These are phyloP conservation scores for Coemansia sp. DNA, from an alignment of 192 early-diverging fungal genomes.

Conservation along the genomic window DNA sequence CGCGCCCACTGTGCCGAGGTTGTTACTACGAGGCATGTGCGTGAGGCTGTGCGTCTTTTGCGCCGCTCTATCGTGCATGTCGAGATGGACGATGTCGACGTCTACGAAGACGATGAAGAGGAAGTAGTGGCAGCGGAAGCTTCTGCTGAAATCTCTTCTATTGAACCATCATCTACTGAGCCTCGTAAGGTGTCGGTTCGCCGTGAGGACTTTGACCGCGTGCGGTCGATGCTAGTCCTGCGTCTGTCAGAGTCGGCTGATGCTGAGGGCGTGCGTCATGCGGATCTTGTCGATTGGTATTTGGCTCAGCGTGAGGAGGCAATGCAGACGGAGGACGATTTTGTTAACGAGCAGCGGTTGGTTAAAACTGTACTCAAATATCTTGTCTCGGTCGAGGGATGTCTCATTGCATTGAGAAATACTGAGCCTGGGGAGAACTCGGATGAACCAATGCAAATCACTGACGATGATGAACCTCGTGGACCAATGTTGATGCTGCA, in stretches of 20 bases:
- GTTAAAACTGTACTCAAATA: slow-evolving; percentile 70
- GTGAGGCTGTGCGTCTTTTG: slow-evolving; percentile 83
- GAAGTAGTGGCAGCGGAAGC: too few species aligned
- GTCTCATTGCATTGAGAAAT: slow-evolving; percentile 48
- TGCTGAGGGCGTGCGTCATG: slow-evolving; percentile 54
- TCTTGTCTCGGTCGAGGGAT: slow-evolving; percentile 66
- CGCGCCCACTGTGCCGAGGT: slow-evolving; percentile 75
- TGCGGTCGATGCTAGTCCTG: slow-evolving; percentile 58
- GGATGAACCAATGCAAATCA: neutral
- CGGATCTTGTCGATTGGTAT: slow-evolving; percentile 72
- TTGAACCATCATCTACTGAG: neutral
- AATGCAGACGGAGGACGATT: slow-evolving; percentile 65
- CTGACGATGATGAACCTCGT: slow-evolving; percentile 5
- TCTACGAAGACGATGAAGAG: slow-evolving; percentile 51
- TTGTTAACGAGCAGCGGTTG: slow-evolving; percentile 61
- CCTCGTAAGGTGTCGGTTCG: slow-evolving; percentile 60
- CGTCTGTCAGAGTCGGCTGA: slow-evolving; percentile 29
- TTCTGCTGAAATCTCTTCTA: too few species aligned
- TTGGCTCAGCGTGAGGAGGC: slow-evolving; percentile 67
- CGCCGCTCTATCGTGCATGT: slow-evolving; percentile 89
- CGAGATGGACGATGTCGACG: slow-evolving; percentile 75
- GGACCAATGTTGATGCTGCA: slow-evolving; percentile 53
- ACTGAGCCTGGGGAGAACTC: neutral
- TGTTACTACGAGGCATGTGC: slow-evolving; percentile 74
- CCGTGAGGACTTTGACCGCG: slow-evolving; percentile 61